Evolutionary conservation across 371 early-diverging fungal species (phyloP).

Genomic region (Mortierella sp.): DNA sequence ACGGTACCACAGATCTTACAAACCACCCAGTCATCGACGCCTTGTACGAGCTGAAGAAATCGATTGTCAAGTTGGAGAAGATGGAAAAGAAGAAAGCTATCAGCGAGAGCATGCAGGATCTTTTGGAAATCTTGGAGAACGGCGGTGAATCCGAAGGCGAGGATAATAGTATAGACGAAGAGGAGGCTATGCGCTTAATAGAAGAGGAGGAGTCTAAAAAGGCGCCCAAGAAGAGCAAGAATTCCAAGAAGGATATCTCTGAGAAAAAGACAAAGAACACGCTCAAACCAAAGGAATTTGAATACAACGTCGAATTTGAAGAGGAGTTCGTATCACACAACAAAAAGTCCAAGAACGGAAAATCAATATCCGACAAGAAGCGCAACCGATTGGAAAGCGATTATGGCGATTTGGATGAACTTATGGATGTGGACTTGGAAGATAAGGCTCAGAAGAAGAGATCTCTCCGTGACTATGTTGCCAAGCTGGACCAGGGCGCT

Average conservation of each 20-base stretch:
- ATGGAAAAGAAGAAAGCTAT: slow-evolving; percentile 66
- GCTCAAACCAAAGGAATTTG: slow-evolving; percentile 28
- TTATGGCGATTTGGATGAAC: slow-evolving; percentile 82
- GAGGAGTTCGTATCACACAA: slow-evolving; percentile 58
- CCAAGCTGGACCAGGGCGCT: slow-evolving; percentile 77
- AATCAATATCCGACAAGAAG: slow-evolving; percentile 57
- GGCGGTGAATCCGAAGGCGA: slow-evolving; percentile 30
- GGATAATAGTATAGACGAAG: slow-evolving; percentile 27
- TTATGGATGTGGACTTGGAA: slow-evolving; percentile 83
- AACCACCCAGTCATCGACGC: slow-evolving; percentile 89
- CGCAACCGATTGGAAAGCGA: slow-evolving; percentile 67
- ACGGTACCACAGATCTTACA: slow-evolving; percentile 63
- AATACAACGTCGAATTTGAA: slow-evolving; percentile 56
- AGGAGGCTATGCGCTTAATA: slow-evolving; percentile 27
- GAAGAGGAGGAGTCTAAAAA: slow-evolving; percentile 31
- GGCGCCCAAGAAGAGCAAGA: slow-evolving; percentile 33
- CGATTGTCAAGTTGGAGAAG: slow-evolving; percentile 78
- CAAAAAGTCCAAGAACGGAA: slow-evolving; percentile 45
- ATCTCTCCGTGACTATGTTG: slow-evolving; percentile 79
- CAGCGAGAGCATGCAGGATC: slow-evolving; percentile 57
- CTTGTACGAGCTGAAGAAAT: slow-evolving; percentile 77
- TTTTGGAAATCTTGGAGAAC: slow-evolving; percentile 51
- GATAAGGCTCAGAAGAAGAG: slow-evolving; percentile 82
- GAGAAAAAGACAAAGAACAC: slow-evolving; percentile 19
- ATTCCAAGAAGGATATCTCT: slow-evolving; percentile 27